Evolutionary conservation across 1,284 basidiomycete genomes (phyloP).

Genomic region (Pseudozyma sp.): DNA sequence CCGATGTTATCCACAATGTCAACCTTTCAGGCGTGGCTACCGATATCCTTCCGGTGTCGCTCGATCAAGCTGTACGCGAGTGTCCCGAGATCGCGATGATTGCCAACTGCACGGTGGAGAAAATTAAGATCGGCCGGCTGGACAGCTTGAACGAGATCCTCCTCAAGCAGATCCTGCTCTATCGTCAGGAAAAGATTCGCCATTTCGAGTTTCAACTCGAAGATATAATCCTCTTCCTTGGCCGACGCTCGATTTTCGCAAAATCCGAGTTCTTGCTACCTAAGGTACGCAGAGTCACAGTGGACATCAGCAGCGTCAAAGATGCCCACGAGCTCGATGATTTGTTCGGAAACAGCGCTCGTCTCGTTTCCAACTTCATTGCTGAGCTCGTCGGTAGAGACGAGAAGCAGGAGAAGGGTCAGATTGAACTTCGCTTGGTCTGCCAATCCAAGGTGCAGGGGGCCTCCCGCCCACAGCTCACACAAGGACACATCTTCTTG

Average conservation of each 20-base stretch:
- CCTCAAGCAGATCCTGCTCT: slow-evolving; percentile 15
- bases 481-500: slow-evolving; percentile 1
- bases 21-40: slow-evolving; percentile 14
- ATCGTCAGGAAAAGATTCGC: slow-evolving; percentile 5
- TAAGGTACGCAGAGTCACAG: slow-evolving; percentile 9
- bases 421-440: slow-evolving; percentile 14
- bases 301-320: slow-evolving; percentile 15
- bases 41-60: slow-evolving; percentile 16
- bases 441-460: slow-evolving; percentile 6
- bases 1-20: slow-evolving; percentile 19
- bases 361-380: slow-evolving; percentile 6
- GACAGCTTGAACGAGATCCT: slow-evolving; percentile 27
- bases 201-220: slow-evolving; percentile 22
- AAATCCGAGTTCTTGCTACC: slow-evolving; percentile 9
- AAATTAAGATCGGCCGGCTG: slow-evolving; percentile 16
- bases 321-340: not conserved
- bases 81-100: slow-evolving; percentile 17
- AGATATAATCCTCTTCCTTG: slow-evolving; percentile 17
- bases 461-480: not conserved
- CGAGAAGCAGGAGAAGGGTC: not conserved
- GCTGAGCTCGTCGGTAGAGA: slow-evolving; percentile 18
- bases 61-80: not conserved
- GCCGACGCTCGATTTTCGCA: slow-evolving; percentile 17
- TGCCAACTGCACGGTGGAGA: not conserved
- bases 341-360: not conserved